phyloP scores from a whole-genome alignment of 129 eudicot species.

The Daucus carota region DH1_v3.0 NC_030387.2:38447501-38448000 shows the following conservation, averaged over 20 bases:
- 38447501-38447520: neutral
- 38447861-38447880: neutral
- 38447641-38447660: neutral
- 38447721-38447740: neutral
- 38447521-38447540: neutral
- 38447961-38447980: too few relatives aligned
- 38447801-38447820: neutral
- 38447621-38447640: neutral
- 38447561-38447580: neutral
- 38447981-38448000: too few relatives aligned
- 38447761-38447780: too few relatives aligned
- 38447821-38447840: neutral
- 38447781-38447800: neutral
- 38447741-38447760: neutral
- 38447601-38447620: neutral
- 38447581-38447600: neutral
- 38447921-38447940: too few relatives aligned
- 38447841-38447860: neutral
- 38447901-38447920: too few relatives aligned
- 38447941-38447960: too few relatives aligned
- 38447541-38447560: neutral
- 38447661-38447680: neutral
- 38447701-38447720: neutral
- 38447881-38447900: neutral
- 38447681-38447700: neutral